phyloP scores from a whole-genome alignment of 202 grass and related monocot species.

The Elaeis oleifera region DNA sequence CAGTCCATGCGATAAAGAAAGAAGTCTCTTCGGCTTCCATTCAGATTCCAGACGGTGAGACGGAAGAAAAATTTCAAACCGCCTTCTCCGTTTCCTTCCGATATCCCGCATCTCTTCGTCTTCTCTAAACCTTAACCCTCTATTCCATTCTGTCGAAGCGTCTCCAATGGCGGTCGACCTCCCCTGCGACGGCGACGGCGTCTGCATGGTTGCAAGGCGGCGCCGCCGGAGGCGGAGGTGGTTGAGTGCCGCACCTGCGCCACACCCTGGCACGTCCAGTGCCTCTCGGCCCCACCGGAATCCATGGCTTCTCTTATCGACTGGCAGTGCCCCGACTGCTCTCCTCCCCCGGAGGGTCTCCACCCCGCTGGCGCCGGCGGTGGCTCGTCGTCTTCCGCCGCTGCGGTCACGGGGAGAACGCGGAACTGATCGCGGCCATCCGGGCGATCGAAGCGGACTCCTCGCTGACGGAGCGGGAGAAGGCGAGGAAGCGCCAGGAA shows the following conservation, averaged over 20 bases:
- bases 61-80: too few species aligned
- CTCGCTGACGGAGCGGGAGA: conserved; percentile 8
- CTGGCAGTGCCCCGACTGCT: conserved; percentile 18
- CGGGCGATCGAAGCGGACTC: conserved; percentile 8
- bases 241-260: conserved; percentile 3
- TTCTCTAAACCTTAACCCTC: too few species aligned
- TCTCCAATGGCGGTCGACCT: neutral
- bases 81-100: too few species aligned
- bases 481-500: conserved; percentile 8
- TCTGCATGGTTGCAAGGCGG: conserved; percentile 9
- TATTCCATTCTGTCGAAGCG: too few species aligned
- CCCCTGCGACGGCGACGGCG: conserved; percentile 7
- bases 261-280: conserved; percentile 12
- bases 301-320: neutral
- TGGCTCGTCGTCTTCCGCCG: too few species aligned
- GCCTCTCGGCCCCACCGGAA: neutral
- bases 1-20: too few species aligned
- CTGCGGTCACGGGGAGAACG: neutral
- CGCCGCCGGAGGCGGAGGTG: neutral
- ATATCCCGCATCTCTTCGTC: too few species aligned
- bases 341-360: neutral
- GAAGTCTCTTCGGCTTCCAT: too few species aligned
- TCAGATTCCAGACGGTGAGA: too few species aligned
- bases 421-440: conserved; percentile 1
- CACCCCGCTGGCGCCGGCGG: too few species aligned